Conservation (phyloP, 2,329 filamentous ascomycete species). For the Bipolaris bicolor region DNA sequence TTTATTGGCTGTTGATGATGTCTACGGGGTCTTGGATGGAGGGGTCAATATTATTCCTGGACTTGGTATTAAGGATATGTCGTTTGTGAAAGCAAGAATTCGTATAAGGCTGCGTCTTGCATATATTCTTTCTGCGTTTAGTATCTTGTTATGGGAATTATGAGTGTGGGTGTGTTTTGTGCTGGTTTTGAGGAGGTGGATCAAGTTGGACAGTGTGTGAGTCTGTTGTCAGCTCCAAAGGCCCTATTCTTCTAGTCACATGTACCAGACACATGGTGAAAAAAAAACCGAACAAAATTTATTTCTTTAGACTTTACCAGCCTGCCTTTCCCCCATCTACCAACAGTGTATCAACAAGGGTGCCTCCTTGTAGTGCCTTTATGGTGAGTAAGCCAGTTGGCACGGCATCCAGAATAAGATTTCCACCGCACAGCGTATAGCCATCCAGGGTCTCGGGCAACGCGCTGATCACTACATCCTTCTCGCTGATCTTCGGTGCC, state of each 20-base stretch:
- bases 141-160: slow-evolving; percentile 37
- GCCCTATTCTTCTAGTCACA: not conserved
- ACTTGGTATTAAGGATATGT: not conserved
- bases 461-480: not conserved
- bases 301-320: not conserved
- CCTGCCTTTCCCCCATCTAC: not conserved
- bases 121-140: slow-evolving; percentile 53
- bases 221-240: not conserved
- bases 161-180: not conserved
- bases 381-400: slow-evolving; percentile 1
- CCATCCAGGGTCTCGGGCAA: not conserved
- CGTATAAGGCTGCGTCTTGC: slow-evolving; percentile 43
- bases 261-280: not conserved
- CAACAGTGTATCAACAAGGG: not conserved
- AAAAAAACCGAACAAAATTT: not conserved
- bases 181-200: not conserved
- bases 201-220: not conserved
- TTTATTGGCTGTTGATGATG: not conserved
- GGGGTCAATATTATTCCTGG: not conserved
- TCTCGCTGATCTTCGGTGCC: not conserved
- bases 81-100: not conserved
- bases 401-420: not conserved
- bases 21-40: not conserved
- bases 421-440: not conserved
- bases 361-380: not conserved